Evolutionary conservation across 305 asterid species (phyloP).

Genomic region (Caryopteris hybrid): DNA sequence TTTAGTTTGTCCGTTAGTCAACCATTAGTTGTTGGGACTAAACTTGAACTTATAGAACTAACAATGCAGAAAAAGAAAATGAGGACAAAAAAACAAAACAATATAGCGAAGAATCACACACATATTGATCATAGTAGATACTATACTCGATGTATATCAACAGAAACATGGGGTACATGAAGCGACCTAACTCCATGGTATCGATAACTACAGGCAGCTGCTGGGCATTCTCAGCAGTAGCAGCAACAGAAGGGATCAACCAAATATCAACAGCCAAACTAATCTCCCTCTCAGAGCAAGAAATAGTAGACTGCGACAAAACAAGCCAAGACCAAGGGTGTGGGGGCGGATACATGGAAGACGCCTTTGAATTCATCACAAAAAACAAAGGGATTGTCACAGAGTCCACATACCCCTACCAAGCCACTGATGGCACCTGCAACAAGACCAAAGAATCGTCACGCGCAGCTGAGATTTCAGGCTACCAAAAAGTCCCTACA

Average conservation of each 20-base stretch:
- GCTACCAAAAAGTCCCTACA: conserved; percentile 41
- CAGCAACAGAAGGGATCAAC: conserved; percentile 54
- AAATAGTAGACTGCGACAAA: conserved; percentile 52
- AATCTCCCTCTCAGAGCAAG: conserved; percentile 53
- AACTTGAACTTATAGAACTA: too few relatives aligned
- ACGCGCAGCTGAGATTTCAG: conserved; percentile 37
- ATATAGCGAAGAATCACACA: too few relatives aligned
- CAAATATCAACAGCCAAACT: conserved; percentile 39
- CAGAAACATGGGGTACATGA: too few relatives aligned
- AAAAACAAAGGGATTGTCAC: conserved; percentile 49
- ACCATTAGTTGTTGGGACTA: too few relatives aligned
- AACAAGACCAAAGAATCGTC: conserved; percentile 36
- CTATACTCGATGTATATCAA: too few relatives aligned
- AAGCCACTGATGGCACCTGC: conserved; percentile 43
- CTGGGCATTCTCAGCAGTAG: conserved; percentile 64
- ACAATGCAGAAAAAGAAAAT: too few relatives aligned
- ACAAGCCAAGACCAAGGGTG: conserved; percentile 54
- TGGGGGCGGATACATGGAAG: conserved; percentile 47
- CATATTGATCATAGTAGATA: too few relatives aligned
- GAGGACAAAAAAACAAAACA: too few relatives aligned
- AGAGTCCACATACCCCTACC: conserved; percentile 32
- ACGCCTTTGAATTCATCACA: conserved; percentile 39
- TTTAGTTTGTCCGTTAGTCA: too few relatives aligned
- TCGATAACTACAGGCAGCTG: conserved; percentile 38
- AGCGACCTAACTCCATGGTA: too few relatives aligned